Base-by-base conservation (phyloP, 257 asterid genomes). In the Solanum bukasovii region DNA sequence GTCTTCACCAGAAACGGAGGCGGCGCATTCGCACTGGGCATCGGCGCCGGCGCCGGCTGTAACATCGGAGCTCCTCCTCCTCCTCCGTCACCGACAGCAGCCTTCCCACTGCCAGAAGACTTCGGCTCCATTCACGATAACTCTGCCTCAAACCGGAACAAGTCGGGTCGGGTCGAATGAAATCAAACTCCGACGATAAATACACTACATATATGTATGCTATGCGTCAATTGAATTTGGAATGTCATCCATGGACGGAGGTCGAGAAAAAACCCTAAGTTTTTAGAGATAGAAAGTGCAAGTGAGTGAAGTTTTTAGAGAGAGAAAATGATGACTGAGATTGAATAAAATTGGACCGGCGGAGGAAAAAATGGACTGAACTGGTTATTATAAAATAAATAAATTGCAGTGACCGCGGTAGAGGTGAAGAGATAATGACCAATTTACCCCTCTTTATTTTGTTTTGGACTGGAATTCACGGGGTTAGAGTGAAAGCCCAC, bases 1-100 rank as follows among this genome's bases (percentile, higher is more conserved):
- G 90, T 89, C 87, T 89, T 89, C 71, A 86, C 87, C 25, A 89
- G 71, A 81, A 89, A 89, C 25, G 87, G 90, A 23, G 89, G 90
- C 5, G 89, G 90, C 72, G 89, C n/a, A 65, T 89, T 89, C 6
- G 67, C 56, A 46, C 40, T 88, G 1, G 87, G 87, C 70, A 88
- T 79, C 74, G 90, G 81, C 40, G 88, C 49, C 74, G 90, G 81
- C 40, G 88, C 49, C 84, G 75, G 73, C 71, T 75, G 83, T 7
- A 40, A 56, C 25, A 16, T 21, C 84, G 73, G 73, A 37, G 29
- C 84, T 38, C 35, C 88, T 10, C 71, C 84, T 27, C 20, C 88
- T 10, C 13, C 74, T n/a, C 84, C 88, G 20, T 5, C 90, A 5
- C 21, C 46, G 59, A 37, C 73, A 14, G 59, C 72, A 63, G 16